Percentiles rank a stretch among this genome's conserved stretches.
Evolutionary conservation across 257 asterid species (phyloP).

Genomic region (Ajuga chamaepitys): DNA sequence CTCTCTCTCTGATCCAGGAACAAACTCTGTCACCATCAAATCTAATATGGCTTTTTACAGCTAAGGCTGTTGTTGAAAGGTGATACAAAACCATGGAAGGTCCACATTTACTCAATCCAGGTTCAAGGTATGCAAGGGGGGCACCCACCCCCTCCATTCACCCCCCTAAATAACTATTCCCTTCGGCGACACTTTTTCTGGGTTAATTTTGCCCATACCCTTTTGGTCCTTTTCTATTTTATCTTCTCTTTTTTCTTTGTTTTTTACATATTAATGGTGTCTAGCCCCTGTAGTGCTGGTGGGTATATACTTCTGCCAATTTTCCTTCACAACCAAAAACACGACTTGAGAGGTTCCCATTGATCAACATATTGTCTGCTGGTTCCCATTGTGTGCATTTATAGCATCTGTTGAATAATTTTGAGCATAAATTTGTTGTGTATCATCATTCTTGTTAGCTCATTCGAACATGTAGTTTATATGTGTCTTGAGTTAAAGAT

Average conservation of each 20-base stretch:
- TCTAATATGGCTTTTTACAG: slow-evolving; percentile 76
- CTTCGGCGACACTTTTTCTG: slow-evolving; percentile 23
- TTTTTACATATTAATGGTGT: slow-evolving; percentile 62
- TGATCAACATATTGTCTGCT: slow-evolving; percentile 38
- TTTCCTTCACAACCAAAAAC: slow-evolving; percentile 36
- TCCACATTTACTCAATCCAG: slow-evolving; percentile 63
- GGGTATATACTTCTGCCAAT: slow-evolving; percentile 45
- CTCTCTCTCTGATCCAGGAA: slow-evolving; percentile 58
- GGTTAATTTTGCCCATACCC: slow-evolving; percentile 65
- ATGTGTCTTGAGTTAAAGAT: slow-evolving; percentile 27
- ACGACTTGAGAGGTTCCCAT: slow-evolving; percentile 36
- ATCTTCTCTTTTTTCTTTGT: slow-evolving; percentile 14
- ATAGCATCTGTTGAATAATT: neutral
- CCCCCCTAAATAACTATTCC: slow-evolving; percentile 43
- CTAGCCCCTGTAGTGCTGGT: slow-evolving; percentile 57
- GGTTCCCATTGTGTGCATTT: slow-evolving; percentile 34
- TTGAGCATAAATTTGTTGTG: neutral
- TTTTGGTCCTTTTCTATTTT: slow-evolving; percentile 30
- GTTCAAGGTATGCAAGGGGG: slow-evolving; percentile 74
- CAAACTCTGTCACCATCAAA: slow-evolving; percentile 91
- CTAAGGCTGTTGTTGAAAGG: slow-evolving; percentile 66
- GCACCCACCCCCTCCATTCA: slow-evolving; percentile 51
- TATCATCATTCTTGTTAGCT: slow-evolving; percentile 5
- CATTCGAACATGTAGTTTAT: slow-evolving; percentile 25
- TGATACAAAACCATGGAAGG: slow-evolving; percentile 66